These are phyloP conservation scores for Cucurbita maxima DNA, from an alignment of 306 rosid genomes.

Conservation along the genomic window DNA sequence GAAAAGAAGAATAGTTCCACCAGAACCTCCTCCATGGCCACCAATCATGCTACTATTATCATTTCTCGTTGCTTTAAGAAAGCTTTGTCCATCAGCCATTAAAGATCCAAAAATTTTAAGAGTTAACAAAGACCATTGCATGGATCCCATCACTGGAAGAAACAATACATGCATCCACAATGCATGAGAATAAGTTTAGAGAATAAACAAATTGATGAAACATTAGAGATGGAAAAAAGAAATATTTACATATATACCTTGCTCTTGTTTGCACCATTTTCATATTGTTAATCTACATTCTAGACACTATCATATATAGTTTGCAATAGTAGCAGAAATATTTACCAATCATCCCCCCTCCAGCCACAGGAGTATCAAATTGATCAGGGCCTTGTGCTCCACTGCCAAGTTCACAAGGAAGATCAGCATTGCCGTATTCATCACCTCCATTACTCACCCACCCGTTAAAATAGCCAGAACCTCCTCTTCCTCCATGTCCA, in stretches of 20 bases:
- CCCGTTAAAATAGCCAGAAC: slow-evolving; percentile 83
- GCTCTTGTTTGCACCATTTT: not conserved
- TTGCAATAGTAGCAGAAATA: not conserved
- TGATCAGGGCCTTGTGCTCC: slow-evolving; percentile 76
- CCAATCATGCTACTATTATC: slow-evolving; percentile 54
- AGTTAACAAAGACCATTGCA: slow-evolving; percentile 80
- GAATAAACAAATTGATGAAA: not conserved
- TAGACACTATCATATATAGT: not conserved
- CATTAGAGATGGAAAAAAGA: not conserved
- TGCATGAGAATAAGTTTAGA: not conserved
- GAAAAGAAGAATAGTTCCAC: slow-evolving; percentile 93
- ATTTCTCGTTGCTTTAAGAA: slow-evolving; percentile 28
- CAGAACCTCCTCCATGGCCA: slow-evolving; percentile 95
- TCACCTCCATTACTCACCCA: slow-evolving; percentile 63
- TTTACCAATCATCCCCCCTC: slow-evolving; percentile 96
- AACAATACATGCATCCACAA: slow-evolving; percentile 8
- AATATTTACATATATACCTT: not conserved
- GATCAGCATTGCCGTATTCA: slow-evolving; percentile 79
- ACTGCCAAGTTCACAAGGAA: slow-evolving; percentile 96
- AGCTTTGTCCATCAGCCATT: slow-evolving; percentile 90
- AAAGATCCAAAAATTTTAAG: slow-evolving; percentile 69
- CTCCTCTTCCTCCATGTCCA: slow-evolving; percentile 98
- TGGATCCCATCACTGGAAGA: slow-evolving; percentile 74
- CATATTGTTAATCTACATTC: not conserved
- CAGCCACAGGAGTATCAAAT: slow-evolving; percentile 50